A percentile compares a stretch with the other conserved stretches of the same genome.
These are phyloP conservation scores for Dothistroma septosporum DNA, from an alignment of 2,329 filamentous ascomycete species.

Conservation along the genomic window DNA sequence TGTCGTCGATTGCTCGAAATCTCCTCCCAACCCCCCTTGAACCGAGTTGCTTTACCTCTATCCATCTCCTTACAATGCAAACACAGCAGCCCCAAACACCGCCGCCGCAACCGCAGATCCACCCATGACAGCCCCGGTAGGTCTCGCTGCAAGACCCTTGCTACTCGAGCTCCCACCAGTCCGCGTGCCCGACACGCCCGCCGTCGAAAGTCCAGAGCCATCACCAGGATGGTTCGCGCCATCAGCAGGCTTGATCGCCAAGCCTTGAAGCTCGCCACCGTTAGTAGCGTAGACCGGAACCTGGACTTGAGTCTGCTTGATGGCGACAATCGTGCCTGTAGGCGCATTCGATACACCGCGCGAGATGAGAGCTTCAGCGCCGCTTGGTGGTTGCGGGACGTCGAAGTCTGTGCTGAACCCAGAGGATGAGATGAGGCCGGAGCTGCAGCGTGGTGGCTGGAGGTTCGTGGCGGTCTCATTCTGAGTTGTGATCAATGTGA, in stretches of 20 bases:
- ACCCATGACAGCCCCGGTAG: slow-evolving; percentile 8
- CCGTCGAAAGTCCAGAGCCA: slow-evolving; percentile 31
- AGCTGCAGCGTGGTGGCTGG: slow-evolving; percentile 60
- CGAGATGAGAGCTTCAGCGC: slow-evolving; percentile 67
- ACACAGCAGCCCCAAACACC: slow-evolving; percentile 25
- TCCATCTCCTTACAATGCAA: slow-evolving; percentile 21
- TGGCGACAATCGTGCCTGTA: slow-evolving; percentile 52
- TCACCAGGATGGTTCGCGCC: slow-evolving; percentile 54
- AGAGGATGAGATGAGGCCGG: slow-evolving; percentile 61
- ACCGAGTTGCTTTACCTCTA: background rate
- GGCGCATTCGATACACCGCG: slow-evolving; percentile 66
- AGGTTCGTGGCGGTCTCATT: slow-evolving; percentile 55
- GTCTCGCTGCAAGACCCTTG: slow-evolving; percentile 14
- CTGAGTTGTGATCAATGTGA: slow-evolving; percentile 60
- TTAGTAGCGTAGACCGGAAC: slow-evolving; percentile 55
- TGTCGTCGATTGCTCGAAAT: background rate
- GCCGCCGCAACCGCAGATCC: slow-evolving; percentile 22
- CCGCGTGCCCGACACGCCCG: slow-evolving; percentile 8
- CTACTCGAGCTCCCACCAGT: slow-evolving; percentile 14
- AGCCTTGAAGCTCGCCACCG: slow-evolving; percentile 57
- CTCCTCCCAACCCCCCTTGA: background rate
- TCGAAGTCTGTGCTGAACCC: slow-evolving; percentile 77
- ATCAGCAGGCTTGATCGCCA: slow-evolving; percentile 55
- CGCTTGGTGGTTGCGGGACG: slow-evolving; percentile 64
- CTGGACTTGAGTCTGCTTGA: slow-evolving; percentile 54